Base-by-base conservation (phyloP, 768 basidiomycete species). In the Leccinellum albellum region DNA sequence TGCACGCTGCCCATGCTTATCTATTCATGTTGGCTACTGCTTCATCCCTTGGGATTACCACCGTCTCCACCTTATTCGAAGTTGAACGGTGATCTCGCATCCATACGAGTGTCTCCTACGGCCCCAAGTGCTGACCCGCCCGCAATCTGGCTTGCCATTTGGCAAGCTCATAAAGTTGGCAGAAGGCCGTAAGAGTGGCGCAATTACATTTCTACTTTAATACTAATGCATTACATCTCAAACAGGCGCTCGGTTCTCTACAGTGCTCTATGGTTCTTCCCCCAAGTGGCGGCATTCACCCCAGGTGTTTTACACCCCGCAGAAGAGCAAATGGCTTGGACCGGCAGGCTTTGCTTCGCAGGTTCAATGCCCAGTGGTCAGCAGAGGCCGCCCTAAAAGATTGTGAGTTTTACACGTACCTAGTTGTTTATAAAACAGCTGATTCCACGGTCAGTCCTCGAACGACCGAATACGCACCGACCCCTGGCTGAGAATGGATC, bases 1-100 rank as follows among this genome's bases (percentile, higher is more conserved):
- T 94, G 31, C 83, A 93, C 62, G 87, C 89, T 24, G 75, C 87
- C 4, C 87, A 94, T 66, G 91, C 91, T 3, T 89, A 92, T 67
- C 64, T 87, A 10, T 97, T 88, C 65, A 84, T 87, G 35, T 78
- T 96, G 17, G 87, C 88, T 2, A 89, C 87, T 15, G 82, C 90
- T 0, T 78, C 85, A 0, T 78, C 80, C 15, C 75, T 94, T 3
- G 87, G 85, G 1, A 56, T 82, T 40, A 57, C 74, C 21, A 61
- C 78, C 80, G 1, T 69, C 76, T 12, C 79, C 82, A 0, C 74
- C 77, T 23, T 71, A 75, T 29, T 72, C 72, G 37, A n/a, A n/a
- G n/a, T 59, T 71, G 44, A 72, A 66, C 31, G 67, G 69, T 26
- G 73, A 72, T 48, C 56, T 65, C 26, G 50, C 63, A 32, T 67